phyloP scores from a whole-genome alignment of 106 monocot genomes.

The Ottelia alismoides region DNA sequence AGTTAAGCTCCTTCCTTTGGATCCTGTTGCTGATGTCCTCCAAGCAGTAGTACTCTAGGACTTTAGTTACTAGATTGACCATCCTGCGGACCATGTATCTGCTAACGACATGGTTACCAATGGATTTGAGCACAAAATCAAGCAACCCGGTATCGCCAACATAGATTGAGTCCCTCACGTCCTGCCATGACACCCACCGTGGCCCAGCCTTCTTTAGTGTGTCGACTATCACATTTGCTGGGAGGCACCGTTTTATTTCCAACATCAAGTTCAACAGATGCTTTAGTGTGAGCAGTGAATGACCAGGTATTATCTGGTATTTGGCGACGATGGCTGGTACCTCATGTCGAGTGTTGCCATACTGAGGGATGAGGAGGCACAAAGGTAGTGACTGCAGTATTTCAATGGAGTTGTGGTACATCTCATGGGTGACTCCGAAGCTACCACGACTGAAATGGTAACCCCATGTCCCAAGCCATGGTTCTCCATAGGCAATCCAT shows the following conservation, averaged over 20 bases:
- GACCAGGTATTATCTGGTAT: slow-evolving; percentile 43
- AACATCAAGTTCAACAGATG: slow-evolving; percentile 67
- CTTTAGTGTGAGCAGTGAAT: slow-evolving; percentile 33
- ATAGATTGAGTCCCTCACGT: slow-evolving; percentile 61
- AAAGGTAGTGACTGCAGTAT: slow-evolving; percentile 48
- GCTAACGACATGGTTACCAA: slow-evolving; percentile 64
- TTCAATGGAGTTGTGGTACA: slow-evolving; percentile 48
- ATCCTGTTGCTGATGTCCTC: slow-evolving; percentile 20
- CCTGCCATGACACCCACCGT: slow-evolving; percentile 76
- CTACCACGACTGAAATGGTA: slow-evolving; percentile 53
- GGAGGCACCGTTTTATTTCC: slow-evolving; percentile 41
- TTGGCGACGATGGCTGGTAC: slow-evolving; percentile 33
- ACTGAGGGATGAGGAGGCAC: slow-evolving; percentile 37
- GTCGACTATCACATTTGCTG: slow-evolving; percentile 66
- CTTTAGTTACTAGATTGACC: slow-evolving; percentile 91
- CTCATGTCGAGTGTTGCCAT: slow-evolving; percentile 15
- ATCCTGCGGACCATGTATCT: slow-evolving; percentile 63
- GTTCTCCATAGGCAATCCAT: slow-evolving; percentile 64
- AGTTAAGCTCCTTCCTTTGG: too few relatives aligned
- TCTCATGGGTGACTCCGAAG: slow-evolving; percentile 47
- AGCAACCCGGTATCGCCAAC: slow-evolving; percentile 83
- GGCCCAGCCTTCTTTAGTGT: slow-evolving; percentile 32
- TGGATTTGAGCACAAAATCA: slow-evolving; percentile 73
- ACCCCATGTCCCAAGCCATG: slow-evolving; percentile 82
- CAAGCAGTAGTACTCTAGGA: slow-evolving; percentile 82